Percentiles rank a stretch among this genome's conserved stretches.
These are phyloP conservation scores for Polytrichum formosum DNA, from an alignment of 225 moss, liverwort and hornwort genomes.

Conservation along the genomic window DNA sequence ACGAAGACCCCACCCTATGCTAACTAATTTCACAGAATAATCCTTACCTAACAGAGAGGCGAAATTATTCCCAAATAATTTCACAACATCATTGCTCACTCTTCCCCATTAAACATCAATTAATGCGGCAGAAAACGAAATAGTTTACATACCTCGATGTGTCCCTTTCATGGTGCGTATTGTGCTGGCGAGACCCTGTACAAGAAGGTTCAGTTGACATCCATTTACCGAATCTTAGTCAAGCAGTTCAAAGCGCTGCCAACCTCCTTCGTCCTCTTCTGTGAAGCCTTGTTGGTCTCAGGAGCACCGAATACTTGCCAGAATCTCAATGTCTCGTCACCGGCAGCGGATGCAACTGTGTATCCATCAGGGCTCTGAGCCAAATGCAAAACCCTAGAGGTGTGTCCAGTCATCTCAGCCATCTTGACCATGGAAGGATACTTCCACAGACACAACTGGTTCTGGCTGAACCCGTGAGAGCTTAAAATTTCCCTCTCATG, in stretches of 20 bases:
- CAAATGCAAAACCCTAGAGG: slow-evolving; percentile 69
- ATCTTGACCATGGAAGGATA: slow-evolving; percentile 75
- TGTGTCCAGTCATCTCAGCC: slow-evolving; percentile 69
- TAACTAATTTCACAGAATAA: background rate
- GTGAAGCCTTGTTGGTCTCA: slow-evolving; percentile 29
- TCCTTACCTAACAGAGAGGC: too few relatives aligned
- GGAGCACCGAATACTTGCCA: slow-evolving; percentile 62
- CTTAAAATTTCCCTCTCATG: slow-evolving; percentile 72
- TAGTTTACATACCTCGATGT: background rate
- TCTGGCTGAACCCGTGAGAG: slow-evolving; percentile 74
- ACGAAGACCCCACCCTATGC: background rate
- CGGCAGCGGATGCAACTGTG: slow-evolving; percentile 74
- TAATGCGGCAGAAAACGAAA: background rate
- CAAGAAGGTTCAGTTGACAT: background rate
- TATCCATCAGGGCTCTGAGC: slow-evolving; percentile 88
- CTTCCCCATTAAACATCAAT: background rate
- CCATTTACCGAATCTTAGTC: slow-evolving; percentile 20
- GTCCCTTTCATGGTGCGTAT: background rate
- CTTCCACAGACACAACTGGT: slow-evolving; percentile 71
- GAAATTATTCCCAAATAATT: background rate
- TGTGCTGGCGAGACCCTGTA: too few relatives aligned
- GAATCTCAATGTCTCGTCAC: slow-evolving; percentile 58
- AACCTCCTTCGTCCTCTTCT: slow-evolving; percentile 24
- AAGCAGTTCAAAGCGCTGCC: slow-evolving; percentile 16
- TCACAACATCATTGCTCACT: too few relatives aligned